phyloP scores from a whole-genome alignment of 805 yeast species.

The Lachancea thermotolerans region DNA sequence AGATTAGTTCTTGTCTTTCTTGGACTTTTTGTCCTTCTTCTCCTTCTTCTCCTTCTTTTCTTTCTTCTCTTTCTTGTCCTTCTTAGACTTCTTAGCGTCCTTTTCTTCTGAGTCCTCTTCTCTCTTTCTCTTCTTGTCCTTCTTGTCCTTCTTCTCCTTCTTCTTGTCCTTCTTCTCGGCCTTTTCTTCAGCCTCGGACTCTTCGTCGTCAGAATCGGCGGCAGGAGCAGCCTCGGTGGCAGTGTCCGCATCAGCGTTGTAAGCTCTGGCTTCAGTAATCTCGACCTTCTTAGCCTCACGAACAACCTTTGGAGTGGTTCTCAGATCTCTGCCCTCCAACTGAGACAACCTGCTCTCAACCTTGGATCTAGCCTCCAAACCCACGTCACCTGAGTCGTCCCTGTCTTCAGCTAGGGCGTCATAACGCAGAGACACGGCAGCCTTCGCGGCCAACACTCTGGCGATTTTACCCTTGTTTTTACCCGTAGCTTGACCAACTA shows the following conservation, averaged over 20 bases:
- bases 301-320: slow-evolving; percentile 78
- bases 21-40: slow-evolving; percentile 6
- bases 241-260: slow-evolving; percentile 94
- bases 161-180: slow-evolving; percentile 31
- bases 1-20: slow-evolving; percentile 5
- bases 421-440: slow-evolving; percentile 92
- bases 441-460: slow-evolving; percentile 96
- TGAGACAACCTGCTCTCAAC: slow-evolving; percentile 92
- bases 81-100: slow-evolving; percentile 29
- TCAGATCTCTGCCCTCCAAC: slow-evolving; percentile 92
- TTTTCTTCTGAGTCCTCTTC: slow-evolving; percentile 31
- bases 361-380: slow-evolving; percentile 84
- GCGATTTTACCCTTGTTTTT: slow-evolving; percentile 98
- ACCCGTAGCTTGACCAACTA: slow-evolving; percentile 97
- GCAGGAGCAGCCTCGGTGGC: slow-evolving; percentile 33
- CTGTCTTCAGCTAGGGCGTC: slow-evolving; percentile 97
- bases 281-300: slow-evolving; percentile 84
- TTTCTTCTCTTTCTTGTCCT: slow-evolving; percentile 32
- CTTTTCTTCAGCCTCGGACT: slow-evolving; percentile 34
- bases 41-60: slow-evolving; percentile 10
- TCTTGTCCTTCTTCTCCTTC: slow-evolving; percentile 32
- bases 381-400: slow-evolving; percentile 91
- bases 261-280: slow-evolving; percentile 75
- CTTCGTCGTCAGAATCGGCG: slow-evolving; percentile 35
- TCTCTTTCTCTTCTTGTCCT: slow-evolving; percentile 28